Evolutionary conservation across 1,284 basidiomycete genomes (phyloP).

Genomic region (Cystobasidiaceae sp.): DNA sequence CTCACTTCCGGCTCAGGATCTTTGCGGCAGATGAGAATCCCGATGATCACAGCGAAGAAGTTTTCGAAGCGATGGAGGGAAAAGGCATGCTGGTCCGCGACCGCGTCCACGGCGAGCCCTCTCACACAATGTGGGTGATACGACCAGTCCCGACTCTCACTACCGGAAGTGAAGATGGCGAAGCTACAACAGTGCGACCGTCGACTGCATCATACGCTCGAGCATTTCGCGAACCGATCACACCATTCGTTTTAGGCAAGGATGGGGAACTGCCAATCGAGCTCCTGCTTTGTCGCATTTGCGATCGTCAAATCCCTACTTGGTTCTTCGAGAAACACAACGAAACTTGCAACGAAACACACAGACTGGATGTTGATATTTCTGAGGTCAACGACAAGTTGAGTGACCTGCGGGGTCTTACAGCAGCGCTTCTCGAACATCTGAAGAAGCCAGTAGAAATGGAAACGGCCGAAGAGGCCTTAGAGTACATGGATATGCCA

Average conservation of each 20-base stretch:
- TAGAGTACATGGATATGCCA: conserved; percentile 80
- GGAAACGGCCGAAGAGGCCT: not conserved
- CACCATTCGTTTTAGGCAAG: conserved; percentile 59
- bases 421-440: conserved; percentile 31
- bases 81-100: conserved; percentile 95
- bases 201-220: conserved; percentile 44
- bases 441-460: conserved; percentile 4
- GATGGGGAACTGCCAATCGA: conserved; percentile 70
- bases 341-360: conserved; percentile 96
- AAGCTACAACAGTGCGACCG: conserved; percentile 52
- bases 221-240: conserved; percentile 43
- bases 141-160: conserved; percentile 56
- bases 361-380: conserved; percentile 93
- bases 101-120: conserved; percentile 71
- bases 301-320: conserved; percentile 90
- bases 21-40: conserved; percentile 54
- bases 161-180: conserved; percentile 36
- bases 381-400: conserved; percentile 89
- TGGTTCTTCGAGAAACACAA: conserved; percentile 99
- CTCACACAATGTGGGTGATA: conserved; percentile 99
- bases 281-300: conserved; percentile 94
- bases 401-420: conserved; percentile 73
- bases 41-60: conserved; percentile 51
- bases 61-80: conserved; percentile 66
- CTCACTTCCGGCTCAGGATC: conserved; percentile 77